phyloP scores from a whole-genome alignment of 1,284 basidiomycete species.

The Ceratobasidium sp. region DNA sequence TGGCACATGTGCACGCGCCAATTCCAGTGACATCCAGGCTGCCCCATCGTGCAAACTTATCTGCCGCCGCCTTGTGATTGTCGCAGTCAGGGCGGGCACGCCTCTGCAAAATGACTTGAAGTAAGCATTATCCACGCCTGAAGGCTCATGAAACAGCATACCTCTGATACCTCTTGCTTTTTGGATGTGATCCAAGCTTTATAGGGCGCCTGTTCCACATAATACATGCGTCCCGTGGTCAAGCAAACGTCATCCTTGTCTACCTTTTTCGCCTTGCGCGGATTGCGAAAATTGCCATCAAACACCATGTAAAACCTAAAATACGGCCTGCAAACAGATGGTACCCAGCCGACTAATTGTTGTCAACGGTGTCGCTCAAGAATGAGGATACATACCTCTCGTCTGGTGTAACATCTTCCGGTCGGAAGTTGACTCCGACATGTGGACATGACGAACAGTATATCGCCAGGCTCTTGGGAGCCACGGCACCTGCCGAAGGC shows the following conservation, averaged over 20 bases:
- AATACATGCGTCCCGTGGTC: not conserved
- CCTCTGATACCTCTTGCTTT: not conserved
- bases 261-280: not conserved
- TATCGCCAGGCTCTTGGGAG: not conserved
- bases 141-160: not conserved
- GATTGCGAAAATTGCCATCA: not conserved
- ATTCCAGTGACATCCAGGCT: slow-evolving; percentile 8
- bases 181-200: not conserved
- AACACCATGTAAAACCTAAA: not conserved
- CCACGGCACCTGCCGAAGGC: not conserved
- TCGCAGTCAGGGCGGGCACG: not conserved
- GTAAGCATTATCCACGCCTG: not conserved
- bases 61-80: not conserved
- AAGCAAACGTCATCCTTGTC: not conserved
- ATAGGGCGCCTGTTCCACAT: not conserved
- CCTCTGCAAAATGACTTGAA: not conserved
- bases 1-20: not conserved
- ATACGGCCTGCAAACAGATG: no score
- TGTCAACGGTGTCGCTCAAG: no score
- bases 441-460: not conserved
- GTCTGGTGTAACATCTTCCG: not conserved
- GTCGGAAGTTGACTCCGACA: slow-evolving; percentile 7
- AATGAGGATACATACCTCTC: slow-evolving; percentile 20
- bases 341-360: no score
- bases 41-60: not conserved